phyloP scores from a whole-genome alignment of 352 stramenopile genomes.

The Phytophthora pseudosyringae region DNA sequence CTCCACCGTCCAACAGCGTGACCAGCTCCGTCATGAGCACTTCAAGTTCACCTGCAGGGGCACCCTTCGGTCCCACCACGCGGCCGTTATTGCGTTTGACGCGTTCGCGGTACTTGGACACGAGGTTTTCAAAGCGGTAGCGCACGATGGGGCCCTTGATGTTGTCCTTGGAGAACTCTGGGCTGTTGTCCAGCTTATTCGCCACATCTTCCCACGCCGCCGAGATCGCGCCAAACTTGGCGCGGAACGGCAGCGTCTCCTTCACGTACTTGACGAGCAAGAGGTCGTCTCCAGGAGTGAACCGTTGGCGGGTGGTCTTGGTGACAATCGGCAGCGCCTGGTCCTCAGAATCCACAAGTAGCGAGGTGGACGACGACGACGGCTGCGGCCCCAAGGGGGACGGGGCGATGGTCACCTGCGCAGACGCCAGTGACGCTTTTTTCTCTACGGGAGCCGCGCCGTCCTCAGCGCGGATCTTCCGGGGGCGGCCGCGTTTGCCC shows the following conservation, averaged over 20 bases:
- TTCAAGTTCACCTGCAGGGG: conserved; percentile 40
- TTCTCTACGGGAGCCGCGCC: conserved; percentile 5
- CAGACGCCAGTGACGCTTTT: conserved; percentile 3
- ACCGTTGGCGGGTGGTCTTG: conserved; percentile 36
- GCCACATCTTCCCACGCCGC: conserved; percentile 43
- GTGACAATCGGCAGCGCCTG: conserved; percentile 20
- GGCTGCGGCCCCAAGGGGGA: conserved; percentile 26
- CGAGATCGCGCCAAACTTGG: conserved; percentile 45
- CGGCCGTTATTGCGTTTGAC: conserved; percentile 40
- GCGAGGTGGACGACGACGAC: conserved; percentile 26
- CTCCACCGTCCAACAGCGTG: conserved; percentile 34
- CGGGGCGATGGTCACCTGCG: conserved; percentile 28
- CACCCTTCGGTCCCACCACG: conserved; percentile 33
- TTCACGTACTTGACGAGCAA: conserved; percentile 39
- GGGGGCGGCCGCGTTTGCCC: conserved; percentile 41
- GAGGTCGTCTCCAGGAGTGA: conserved; percentile 40
- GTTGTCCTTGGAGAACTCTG: conserved; percentile 39
- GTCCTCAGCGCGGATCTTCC: conserved; percentile 27
- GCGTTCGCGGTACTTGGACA: conserved; percentile 41
- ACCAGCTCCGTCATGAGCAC: conserved; percentile 44
- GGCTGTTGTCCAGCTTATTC: conserved; percentile 27
- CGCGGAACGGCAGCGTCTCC: conserved; percentile 36
- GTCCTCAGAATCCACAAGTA: conserved; percentile 30
- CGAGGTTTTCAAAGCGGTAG: conserved; percentile 45
- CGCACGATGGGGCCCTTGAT: conserved; percentile 43